Conservation (phyloP, 306 rosid genomes). For the Cicer judaicum region DNA sequence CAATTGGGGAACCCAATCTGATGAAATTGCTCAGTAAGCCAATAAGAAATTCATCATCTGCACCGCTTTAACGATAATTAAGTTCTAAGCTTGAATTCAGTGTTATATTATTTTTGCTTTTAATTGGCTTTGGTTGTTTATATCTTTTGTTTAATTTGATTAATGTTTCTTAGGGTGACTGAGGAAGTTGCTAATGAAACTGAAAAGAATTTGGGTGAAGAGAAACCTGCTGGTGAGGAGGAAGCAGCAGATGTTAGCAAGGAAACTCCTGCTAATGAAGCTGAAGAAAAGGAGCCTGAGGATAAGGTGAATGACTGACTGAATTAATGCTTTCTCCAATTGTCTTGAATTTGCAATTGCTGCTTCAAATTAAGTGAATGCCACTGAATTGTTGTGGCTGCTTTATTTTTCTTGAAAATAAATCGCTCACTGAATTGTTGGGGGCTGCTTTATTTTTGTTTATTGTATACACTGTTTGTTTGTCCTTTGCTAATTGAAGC, state of each 20-base stretch:
- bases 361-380: background rate
- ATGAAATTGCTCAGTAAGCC: conserved; percentile 72
- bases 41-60: background rate
- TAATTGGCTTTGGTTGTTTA: background rate
- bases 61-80: background rate
- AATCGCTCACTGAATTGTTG: background rate
- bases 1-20: conserved; percentile 84
- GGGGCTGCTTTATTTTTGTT: background rate
- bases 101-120: background rate
- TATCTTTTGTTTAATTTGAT: background rate
- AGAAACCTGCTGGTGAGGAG: conserved; percentile 75
- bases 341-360: background rate
- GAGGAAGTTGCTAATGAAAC: conserved; percentile 69
- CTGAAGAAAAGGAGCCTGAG: conserved; percentile 84
- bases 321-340: background rate
- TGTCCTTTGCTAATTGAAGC: conserved; percentile 22
- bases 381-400: background rate
- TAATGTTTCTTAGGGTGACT: conserved; percentile 52
- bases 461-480: conserved; percentile 1
- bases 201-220: conserved; percentile 70
- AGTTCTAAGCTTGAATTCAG: background rate
- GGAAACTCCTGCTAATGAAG: conserved; percentile 61
- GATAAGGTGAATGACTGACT: conserved; percentile 61
- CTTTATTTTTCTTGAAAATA: background rate
- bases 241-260: conserved; percentile 58